phyloP scores from a whole-genome alignment of 768 basidiomycete genomes.

The Hebeloma cylindrosporum region DNA sequence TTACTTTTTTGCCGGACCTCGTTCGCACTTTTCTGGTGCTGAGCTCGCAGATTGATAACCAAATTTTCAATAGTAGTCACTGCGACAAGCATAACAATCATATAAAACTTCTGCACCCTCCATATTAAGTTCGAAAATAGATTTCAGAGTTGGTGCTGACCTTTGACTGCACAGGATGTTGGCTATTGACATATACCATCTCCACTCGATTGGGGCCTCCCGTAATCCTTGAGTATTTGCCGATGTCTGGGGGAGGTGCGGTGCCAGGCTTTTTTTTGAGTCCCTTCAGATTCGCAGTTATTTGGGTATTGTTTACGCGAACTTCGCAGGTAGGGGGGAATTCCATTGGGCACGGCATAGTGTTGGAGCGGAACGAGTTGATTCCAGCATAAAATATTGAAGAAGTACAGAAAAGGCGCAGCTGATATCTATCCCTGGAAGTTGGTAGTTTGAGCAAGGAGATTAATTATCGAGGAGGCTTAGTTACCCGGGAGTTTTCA shows the following conservation, averaged over 20 bases:
- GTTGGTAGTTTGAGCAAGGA: slow-evolving; percentile 3
- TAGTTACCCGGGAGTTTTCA: no score
- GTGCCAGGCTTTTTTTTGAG: slow-evolving; percentile 95
- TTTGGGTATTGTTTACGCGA: slow-evolving; percentile 69
- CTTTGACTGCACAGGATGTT: slow-evolving; percentile 72
- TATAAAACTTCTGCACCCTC: slow-evolving; percentile 76
- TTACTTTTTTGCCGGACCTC: slow-evolving; percentile 71
- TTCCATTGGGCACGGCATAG: slow-evolving; percentile 73
- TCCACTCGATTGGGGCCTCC: slow-evolving; percentile 69
- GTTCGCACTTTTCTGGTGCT: slow-evolving; percentile 60
- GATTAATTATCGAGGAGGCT: slow-evolving; percentile 50
- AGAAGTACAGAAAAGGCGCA: slow-evolving; percentile 88
- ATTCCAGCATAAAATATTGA: slow-evolving; percentile 65
- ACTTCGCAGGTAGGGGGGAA: slow-evolving; percentile 93
- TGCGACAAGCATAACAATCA: slow-evolving; percentile 84
- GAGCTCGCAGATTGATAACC: slow-evolving; percentile 65
- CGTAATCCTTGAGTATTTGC: slow-evolving; percentile 41
- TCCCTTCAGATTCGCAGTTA: slow-evolving; percentile 81
- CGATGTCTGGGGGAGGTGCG: slow-evolving; percentile 81
- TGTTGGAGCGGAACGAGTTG: slow-evolving; percentile 51
- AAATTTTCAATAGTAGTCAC: slow-evolving; percentile 67
- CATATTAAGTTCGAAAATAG: slow-evolving; percentile 4
- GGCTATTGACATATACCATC: slow-evolving; percentile 89
- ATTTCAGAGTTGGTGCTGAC: slow-evolving; percentile 36
- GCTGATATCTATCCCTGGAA: slow-evolving; percentile 66